Percentiles rank a stretch among this genome's conserved stretches.
Evolutionary conservation across 2,329 filamentous ascomycete species (phyloP).

Genomic region (Xylaria arbuscula): DNA sequence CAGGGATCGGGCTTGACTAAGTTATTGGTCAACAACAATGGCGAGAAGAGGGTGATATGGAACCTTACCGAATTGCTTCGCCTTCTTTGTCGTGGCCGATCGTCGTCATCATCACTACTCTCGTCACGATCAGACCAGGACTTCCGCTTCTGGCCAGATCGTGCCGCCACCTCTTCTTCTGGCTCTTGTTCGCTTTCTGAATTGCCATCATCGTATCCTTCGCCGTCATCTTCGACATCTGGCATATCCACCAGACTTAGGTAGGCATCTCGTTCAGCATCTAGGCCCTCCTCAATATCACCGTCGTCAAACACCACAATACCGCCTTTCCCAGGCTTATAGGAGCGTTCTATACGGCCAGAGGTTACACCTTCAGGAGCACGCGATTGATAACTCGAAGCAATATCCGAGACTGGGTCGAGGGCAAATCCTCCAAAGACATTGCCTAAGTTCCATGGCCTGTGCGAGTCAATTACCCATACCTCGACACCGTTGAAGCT

Average conservation of each 20-base stretch:
- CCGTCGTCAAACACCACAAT: slow-evolving; percentile 96
- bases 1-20: slow-evolving; percentile 73
- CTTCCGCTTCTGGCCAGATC: slow-evolving; percentile 77
- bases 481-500: slow-evolving; percentile 88
- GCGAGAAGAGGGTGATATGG: slow-evolving; percentile 43
- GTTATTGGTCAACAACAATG: slow-evolving; percentile 46
- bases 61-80: slow-evolving; percentile 84
- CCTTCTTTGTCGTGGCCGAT: slow-evolving; percentile 80
- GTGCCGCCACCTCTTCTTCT: slow-evolving; percentile 57
- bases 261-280: slow-evolving; percentile 81
- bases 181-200: slow-evolving; percentile 68
- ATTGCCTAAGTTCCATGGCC: slow-evolving; percentile 95
- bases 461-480: slow-evolving; percentile 90
- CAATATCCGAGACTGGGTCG: slow-evolving; percentile 61
- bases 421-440: slow-evolving; percentile 82
- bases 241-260: slow-evolving; percentile 91
- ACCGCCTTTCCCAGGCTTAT: slow-evolving; percentile 83
- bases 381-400: slow-evolving; percentile 60
- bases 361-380: slow-evolving; percentile 74
- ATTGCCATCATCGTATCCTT: slow-evolving; percentile 69
- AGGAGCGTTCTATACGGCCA: slow-evolving; percentile 77
- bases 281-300: slow-evolving; percentile 87
- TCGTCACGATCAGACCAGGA: slow-evolving; percentile 79
- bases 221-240: slow-evolving; percentile 80
- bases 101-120: slow-evolving; percentile 77